A percentile compares a stretch with the other conserved stretches of the same genome.
Conservation (phyloP, 805 yeast species). For the Ogataea methylovora region DNA sequence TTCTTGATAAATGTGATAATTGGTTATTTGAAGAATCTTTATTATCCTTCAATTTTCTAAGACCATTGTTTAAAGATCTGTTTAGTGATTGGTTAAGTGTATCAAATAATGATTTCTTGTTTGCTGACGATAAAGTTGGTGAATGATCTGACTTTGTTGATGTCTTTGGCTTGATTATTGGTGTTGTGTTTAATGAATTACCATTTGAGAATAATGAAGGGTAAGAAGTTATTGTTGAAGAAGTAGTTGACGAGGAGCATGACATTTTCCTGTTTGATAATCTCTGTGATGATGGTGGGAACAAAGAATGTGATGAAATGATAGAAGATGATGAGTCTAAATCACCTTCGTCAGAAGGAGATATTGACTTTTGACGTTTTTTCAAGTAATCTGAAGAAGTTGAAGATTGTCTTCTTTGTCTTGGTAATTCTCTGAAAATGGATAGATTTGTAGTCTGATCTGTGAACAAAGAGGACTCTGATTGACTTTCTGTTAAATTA, state of each 20-base stretch:
- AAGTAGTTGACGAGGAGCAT: not conserved
- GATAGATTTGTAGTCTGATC: not conserved
- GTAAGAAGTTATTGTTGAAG: not conserved
- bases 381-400: too few relatives aligned
- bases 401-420: too few relatives aligned
- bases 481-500: not conserved
- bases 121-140: not conserved
- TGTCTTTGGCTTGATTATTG: not conserved
- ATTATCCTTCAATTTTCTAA: conserved; percentile 18
- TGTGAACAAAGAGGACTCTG: too few relatives aligned
- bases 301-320: too few relatives aligned
- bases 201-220: not conserved
- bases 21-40: too few relatives aligned
- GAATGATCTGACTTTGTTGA: too few relatives aligned
- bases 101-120: conserved; percentile 15
- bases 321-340: too few relatives aligned
- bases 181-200: not conserved
- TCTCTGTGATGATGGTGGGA: too few relatives aligned
- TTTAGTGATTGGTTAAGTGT: conserved; percentile 18
- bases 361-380: too few relatives aligned
- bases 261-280: too few relatives aligned
- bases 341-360: too few relatives aligned
- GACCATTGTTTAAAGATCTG: conserved; percentile 18
- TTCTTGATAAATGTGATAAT: conserved; percentile 3
- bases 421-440: too few relatives aligned